These are phyloP conservation scores for Xylaria sp. DNA, from an alignment of 495 filamentous ascomycete genomes.

Conservation along the genomic window DNA sequence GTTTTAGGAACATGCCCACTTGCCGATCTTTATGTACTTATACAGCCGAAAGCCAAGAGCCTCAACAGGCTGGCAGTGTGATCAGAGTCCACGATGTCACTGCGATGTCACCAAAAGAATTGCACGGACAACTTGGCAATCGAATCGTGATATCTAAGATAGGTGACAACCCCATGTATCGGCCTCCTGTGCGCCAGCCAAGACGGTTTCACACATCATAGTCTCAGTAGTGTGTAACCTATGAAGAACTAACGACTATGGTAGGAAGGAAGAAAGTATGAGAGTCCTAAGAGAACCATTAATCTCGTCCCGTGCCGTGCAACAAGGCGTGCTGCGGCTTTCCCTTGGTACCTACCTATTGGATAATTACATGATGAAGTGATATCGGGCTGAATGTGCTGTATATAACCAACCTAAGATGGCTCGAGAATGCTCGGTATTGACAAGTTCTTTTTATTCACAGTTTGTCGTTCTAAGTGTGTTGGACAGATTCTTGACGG, in stretches of 20 bases:
- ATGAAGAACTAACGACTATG: background rate
- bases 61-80: slow-evolving; percentile 13
- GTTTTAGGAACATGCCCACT: background rate
- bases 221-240: background rate
- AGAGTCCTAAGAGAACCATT: background rate
- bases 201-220: background rate
- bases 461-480: background rate
- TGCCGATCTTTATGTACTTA: slow-evolving; percentile 12
- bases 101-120: slow-evolving; percentile 3
- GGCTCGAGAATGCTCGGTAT: background rate
- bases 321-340: background rate
- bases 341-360: background rate
- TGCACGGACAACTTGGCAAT: slow-evolving; percentile 16
- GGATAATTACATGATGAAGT: slow-evolving; percentile 2
- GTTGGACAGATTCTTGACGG: slow-evolving; percentile 1
- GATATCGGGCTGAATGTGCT: background rate
- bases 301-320: background rate
- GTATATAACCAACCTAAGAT: background rate
- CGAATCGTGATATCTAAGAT: background rate
- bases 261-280: background rate
- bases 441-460: background rate
- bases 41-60: slow-evolving; percentile 5
- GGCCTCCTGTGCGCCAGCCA: background rate
- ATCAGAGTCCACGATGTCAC: background rate
- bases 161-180: background rate